These are phyloP conservation scores for Clavulina sp. DNA, from an alignment of 768 basidiomycete species.

Conservation along the genomic window DNA sequence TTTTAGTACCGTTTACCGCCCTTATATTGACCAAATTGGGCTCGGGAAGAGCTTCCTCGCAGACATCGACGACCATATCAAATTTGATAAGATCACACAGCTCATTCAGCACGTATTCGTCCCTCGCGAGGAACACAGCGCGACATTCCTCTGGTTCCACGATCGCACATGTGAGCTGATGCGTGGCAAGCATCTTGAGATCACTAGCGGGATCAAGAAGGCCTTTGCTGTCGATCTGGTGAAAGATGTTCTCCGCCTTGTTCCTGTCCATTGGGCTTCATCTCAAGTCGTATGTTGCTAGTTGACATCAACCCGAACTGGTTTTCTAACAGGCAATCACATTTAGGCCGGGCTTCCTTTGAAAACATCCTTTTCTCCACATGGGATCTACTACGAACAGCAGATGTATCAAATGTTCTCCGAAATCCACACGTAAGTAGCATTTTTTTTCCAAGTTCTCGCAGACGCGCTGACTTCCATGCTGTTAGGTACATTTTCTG, in stretches of 20 bases:
- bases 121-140: conserved; percentile 6
- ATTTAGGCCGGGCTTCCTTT: conserved; percentile 5
- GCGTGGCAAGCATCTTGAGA: conserved; percentile 20
- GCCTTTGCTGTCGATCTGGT: conserved; percentile 49
- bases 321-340: background rate
- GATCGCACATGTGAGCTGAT: conserved; percentile 15
- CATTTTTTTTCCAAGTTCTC: background rate
- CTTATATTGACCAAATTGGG: background rate
- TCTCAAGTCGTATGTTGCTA: conserved; percentile 25
- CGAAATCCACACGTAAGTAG: conserved; percentile 2
- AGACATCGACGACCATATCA: background rate
- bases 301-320: background rate
- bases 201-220: conserved; percentile 16
- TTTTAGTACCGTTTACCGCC: background rate
- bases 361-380: background rate
- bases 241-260: conserved; percentile 43
- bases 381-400: conserved; percentile 7
- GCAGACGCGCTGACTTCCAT: background rate
- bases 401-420: conserved; percentile 3
- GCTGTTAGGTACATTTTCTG: conserved; percentile 1
- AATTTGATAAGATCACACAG: background rate
- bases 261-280: conserved; percentile 46
- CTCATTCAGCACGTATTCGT: conserved; percentile 9
- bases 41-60: background rate
- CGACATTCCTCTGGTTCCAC: conserved; percentile 6